phyloP scores from a whole-genome alignment of 768 basidiomycete genomes.

The Chiua virens region DNA sequence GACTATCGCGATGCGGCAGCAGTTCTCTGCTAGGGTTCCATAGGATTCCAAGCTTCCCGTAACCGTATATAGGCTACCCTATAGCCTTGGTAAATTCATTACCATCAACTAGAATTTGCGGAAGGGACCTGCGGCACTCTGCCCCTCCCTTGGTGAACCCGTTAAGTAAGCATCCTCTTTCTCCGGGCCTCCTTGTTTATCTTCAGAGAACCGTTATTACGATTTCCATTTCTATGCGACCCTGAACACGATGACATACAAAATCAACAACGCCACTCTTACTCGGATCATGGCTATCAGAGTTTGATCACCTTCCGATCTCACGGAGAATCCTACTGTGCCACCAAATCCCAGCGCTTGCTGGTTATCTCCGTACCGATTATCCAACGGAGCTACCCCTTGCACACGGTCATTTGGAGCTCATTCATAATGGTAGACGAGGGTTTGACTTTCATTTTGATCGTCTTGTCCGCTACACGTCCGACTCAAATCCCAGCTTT shows the following conservation, averaged over 20 bases:
- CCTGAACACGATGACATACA: constrained; percentile 10
- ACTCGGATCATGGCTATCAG: constrained; percentile 20
- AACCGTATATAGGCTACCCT: too few species aligned
- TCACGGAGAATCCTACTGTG: constrained; percentile 6
- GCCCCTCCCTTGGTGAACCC: too few species aligned
- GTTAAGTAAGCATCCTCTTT: too few species aligned
- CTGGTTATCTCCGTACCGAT: constrained; percentile 15
- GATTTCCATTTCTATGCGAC: neutral
- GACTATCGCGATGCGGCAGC: neutral
- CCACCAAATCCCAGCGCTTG: neutral
- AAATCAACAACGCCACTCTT: neutral
- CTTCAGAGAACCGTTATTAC: neutral
- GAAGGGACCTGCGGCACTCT: too few species aligned
- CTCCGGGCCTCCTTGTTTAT: too few species aligned
- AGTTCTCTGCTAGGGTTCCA: neutral
- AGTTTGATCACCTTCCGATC: constrained; percentile 11
- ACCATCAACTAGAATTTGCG: too few species aligned
- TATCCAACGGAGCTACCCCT: constrained; percentile 4
- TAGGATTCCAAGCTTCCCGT: too few species aligned
- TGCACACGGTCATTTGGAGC: constrained; percentile 27
- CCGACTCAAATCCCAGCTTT: constrained; percentile 4
- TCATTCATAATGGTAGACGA: constrained; percentile 16
- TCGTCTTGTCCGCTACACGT: constrained; percentile 6
- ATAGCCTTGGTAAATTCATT: too few species aligned
- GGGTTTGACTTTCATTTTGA: constrained; percentile 12